A percentile compares a stretch with the other conserved stretches of the same genome.
phyloP scores from a whole-genome alignment of 495 filamentous ascomycete species.

The Penicillium arizonense region DNA sequence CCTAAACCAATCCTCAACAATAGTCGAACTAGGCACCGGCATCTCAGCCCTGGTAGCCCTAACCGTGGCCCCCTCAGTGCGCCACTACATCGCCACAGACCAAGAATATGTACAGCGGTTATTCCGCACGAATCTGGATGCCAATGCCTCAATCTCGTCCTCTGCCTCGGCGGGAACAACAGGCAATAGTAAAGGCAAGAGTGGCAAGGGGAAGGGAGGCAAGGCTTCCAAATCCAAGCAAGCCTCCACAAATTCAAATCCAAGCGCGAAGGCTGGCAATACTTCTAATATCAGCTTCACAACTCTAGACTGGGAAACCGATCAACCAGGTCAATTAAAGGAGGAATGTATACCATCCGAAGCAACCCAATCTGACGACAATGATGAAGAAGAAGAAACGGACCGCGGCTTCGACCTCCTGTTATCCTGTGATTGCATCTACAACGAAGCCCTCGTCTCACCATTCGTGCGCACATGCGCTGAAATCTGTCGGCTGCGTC shows the following conservation, averaged over 20 bases:
- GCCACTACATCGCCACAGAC: conserved; percentile 78
- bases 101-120: conserved; percentile 79
- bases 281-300: conserved; percentile 39
- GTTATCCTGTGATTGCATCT: conserved; percentile 85
- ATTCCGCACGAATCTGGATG: conserved; percentile 69
- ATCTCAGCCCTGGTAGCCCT: conserved; percentile 75
- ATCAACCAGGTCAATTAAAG: conserved; percentile 33
- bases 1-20: conserved; percentile 52
- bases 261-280: not conserved
- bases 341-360: conserved; percentile 17
- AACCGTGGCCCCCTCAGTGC: conserved; percentile 57
- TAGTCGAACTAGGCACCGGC: conserved; percentile 86
- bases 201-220: conserved; percentile 20
- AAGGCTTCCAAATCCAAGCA: conserved; percentile 5
- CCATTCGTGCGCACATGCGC: conserved; percentile 83
- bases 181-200: conserved; percentile 2
- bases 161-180: not conserved
- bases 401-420: conserved; percentile 56
- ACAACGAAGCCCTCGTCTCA: conserved; percentile 78
- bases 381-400: conserved; percentile 10
- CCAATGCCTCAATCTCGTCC: conserved; percentile 44
- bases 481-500: conserved; percentile 66
- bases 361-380: not conserved
- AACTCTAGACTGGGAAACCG: conserved; percentile 45
- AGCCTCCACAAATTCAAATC: not conserved